Evolutionary conservation across 2,329 filamentous ascomycete genomes (phyloP).

Genomic region (Arthroderma sp.): DNA sequence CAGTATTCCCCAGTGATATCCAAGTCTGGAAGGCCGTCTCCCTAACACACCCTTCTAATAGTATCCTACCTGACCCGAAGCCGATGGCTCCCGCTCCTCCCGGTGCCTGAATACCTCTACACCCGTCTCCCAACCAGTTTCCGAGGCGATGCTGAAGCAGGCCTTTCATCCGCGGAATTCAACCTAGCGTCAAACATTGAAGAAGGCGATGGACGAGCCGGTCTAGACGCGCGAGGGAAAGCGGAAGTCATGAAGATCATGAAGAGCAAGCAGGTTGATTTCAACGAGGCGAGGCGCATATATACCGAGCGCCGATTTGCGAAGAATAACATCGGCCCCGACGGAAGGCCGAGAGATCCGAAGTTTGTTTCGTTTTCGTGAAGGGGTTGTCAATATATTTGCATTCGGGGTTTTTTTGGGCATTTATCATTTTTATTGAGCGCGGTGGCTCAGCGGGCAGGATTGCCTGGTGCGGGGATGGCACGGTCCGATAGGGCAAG

Average conservation of each 20-base stretch:
- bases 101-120: slow-evolving; percentile 58
- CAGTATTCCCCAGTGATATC: too few relatives aligned
- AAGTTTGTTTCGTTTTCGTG: slow-evolving; percentile 90
- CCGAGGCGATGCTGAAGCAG: slow-evolving; percentile 72
- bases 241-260: slow-evolving; percentile 76
- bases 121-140: slow-evolving; percentile 65
- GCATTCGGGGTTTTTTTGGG: not conserved
- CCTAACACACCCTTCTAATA: slow-evolving; percentile 18
- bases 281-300: slow-evolving; percentile 79
- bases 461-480: too few relatives aligned
- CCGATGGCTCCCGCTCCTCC: slow-evolving; percentile 60
- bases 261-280: slow-evolving; percentile 67
- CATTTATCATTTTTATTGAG: too few relatives aligned
- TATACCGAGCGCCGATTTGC: slow-evolving; percentile 78
- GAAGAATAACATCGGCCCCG: slow-evolving; percentile 74
- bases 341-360: slow-evolving; percentile 77
- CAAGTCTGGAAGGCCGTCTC: too few relatives aligned
- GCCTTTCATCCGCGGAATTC: slow-evolving; percentile 70
- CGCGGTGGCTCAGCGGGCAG: too few relatives aligned
- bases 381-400: slow-evolving; percentile 12
- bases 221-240: slow-evolving; percentile 70
- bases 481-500: too few relatives aligned
- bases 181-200: slow-evolving; percentile 70
- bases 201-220: slow-evolving; percentile 62
- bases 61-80: slow-evolving; percentile 67